Evolutionary conservation across 2,329 filamentous ascomycete species (phyloP), one percentile per base, ranked within the genome.

Genomic region (Sphaerulina musiva): DNA sequence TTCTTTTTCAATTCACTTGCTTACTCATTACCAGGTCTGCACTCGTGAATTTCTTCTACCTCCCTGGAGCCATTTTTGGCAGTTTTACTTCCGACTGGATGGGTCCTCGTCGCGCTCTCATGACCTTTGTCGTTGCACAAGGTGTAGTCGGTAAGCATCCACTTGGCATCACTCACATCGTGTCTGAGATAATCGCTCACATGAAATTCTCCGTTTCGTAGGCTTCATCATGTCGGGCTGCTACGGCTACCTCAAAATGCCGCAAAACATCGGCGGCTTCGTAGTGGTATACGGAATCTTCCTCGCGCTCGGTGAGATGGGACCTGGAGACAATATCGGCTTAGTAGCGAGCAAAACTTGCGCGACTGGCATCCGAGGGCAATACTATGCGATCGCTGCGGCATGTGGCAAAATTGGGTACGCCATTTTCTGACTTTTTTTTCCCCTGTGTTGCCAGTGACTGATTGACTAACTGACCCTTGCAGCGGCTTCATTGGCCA

Each of bases 321-420:
- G 91, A 0, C 89, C 91, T 0, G 91, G 91, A 10, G 87, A 95
- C 74, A 95, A 95, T 69, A 95, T 95, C 62, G 90, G 90, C 2
- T 79, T 95, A 0, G 71, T 95, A 31, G 90, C 91, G 0, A 86
- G 87, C 45, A 95, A 95, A 76, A 91, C 88, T 1, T 90, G 84
- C 64, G 89, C 91, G 0, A 95, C 91, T 4, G 86, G 87, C 14
- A 85, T 96, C 14, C 58, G 90, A 39, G 91, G 90, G 2, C 82
- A 87, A 66, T 84, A 83, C 69, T 84, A 84, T 64, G 80, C 85
- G 4, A 78, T 88, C 43, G 86, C 86, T 0, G 86, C 87, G 0
- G 86, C 86, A 0, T 65, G 83, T 1, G 87, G 87, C 57, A 91
- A 90, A 71, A 80, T 90, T 38, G 66, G 67, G 40, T 42, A 42